phyloP scores from a whole-genome alignment of 2,329 filamentous ascomycete species.

The Plenodomus lindquistii region DNA sequence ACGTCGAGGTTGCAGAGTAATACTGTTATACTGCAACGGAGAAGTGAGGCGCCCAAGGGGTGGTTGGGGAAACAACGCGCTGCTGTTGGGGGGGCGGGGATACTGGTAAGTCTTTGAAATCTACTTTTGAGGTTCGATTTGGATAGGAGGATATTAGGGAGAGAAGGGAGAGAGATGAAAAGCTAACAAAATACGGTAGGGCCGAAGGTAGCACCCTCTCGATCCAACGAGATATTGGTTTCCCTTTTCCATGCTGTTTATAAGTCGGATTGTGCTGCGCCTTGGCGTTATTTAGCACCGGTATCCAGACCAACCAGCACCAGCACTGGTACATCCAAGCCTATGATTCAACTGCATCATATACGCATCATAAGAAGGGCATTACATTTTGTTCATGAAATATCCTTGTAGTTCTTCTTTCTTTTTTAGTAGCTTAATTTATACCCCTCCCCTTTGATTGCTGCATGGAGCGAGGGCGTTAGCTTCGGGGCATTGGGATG shows the following conservation, averaged over 20 bases:
- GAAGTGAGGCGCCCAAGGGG: constrained; percentile 74
- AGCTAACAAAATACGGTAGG: constrained; percentile 3
- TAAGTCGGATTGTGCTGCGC: not conserved
- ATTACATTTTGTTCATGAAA: too few species aligned
- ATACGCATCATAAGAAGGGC: too few species aligned
- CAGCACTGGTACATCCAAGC: too few species aligned
- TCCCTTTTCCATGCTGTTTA: constrained; percentile 1
- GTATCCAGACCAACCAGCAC: too few species aligned
- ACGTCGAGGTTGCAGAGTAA: constrained; percentile 79
- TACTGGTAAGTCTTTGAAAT: constrained; percentile 24
- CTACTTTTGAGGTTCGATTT: too few species aligned
- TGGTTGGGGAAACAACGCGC: constrained; percentile 81
- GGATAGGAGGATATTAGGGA: not conserved
- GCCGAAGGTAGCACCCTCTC: constrained; percentile 25
- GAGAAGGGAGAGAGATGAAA: not conserved
- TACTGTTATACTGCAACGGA: constrained; percentile 75
- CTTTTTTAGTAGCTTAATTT: not conserved
- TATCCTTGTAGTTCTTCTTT: not conserved
- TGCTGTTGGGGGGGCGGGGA: constrained; percentile 41
- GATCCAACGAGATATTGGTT: constrained; percentile 12
- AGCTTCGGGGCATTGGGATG: too few species aligned
- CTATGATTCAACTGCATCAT: too few species aligned
- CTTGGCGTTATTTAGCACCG: not conserved
- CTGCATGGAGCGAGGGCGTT: not conserved
- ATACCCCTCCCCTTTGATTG: not conserved